Conservation (phyloP, 768 basidiomycete genomes). For the Kwoniella newhampshirensis region DNA sequence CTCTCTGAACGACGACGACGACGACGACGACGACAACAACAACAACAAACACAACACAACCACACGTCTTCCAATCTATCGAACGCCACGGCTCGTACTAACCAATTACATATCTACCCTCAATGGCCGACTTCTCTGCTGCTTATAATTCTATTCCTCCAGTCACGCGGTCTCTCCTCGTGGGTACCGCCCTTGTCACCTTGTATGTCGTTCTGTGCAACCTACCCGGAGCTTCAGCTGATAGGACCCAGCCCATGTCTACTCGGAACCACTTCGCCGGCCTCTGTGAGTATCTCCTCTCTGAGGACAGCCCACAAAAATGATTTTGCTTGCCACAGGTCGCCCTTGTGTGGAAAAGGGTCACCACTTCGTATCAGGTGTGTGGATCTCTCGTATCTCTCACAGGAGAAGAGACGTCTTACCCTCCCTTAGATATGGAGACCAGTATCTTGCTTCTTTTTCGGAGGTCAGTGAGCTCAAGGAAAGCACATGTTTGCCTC, state of each 20-base stretch:
- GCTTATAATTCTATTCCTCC: slow-evolving; percentile 43
- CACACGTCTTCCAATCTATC: no score
- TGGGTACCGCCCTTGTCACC: slow-evolving; percentile 39
- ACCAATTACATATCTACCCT: background rate
- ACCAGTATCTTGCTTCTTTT: slow-evolving; percentile 49
- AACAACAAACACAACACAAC: no score
- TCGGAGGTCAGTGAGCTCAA: slow-evolving; percentile 36
- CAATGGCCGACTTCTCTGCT: slow-evolving; percentile 47
- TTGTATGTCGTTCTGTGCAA: slow-evolving; percentile 28
- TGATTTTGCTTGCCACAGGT: slow-evolving; percentile 23
- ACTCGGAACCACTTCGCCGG: slow-evolving; percentile 32
- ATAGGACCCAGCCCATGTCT: slow-evolving; percentile 40
- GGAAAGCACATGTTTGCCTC: background rate
- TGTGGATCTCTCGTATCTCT: slow-evolving; percentile 3
- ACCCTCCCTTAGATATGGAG: slow-evolving; percentile 41
- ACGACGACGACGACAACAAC: no score
- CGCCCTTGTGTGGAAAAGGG: slow-evolving; percentile 38
- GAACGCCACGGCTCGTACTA: no score
- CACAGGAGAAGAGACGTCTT: no score
- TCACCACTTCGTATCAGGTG: slow-evolving; percentile 37
- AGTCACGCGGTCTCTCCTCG: slow-evolving; percentile 45
- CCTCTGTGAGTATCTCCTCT: slow-evolving; percentile 15
- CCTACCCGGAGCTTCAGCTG: background rate
- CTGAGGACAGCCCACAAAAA: background rate
- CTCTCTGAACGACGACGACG: no score